Base-by-base conservation (phyloP, 495 filamentous ascomycete species). In the Hypoxylon intermedium region DNA sequence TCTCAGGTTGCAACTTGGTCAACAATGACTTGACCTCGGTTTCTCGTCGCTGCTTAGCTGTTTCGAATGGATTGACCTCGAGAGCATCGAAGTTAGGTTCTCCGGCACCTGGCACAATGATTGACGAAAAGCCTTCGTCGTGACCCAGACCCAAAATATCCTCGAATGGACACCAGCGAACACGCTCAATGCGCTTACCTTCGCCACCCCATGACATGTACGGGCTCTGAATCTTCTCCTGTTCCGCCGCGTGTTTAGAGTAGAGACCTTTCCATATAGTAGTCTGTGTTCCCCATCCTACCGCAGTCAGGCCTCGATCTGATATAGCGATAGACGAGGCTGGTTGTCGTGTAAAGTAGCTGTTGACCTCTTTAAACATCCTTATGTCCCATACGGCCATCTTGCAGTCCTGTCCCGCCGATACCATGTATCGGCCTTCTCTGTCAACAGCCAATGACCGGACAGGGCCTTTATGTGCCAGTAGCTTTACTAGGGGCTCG, bases 361-460 rank as follows among this genome's bases (percentile, higher is more conserved):
- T 89, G 72, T 96, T 90, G 12, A 98, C 89, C 68, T 96, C 89
- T 49, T 89, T 90, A 75, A 92, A 96, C 81, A 89, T 96, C 16
- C 94, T 88, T 62, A 98, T 88, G 72, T 98, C 94, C 91, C 95
- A 98, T 13, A 98, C 87, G 19, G 88, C 85, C 92, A 98, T 97
- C 68, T 87, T 90, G 52, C 84, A 79, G 72, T 98, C 94, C 64
- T 95, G 90, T 4, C 94, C 95, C 2, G 91, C 87, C 0, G 93
- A 89, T 11, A 95, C 90, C 93, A 98, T 98, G 76, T 98, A 98
- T 44, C 89, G 85, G 19, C 94, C 94, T 72, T 91, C 87, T 37
- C 93, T 83, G 68, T 98, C 93, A 23, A 98, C 82, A 11, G 91
- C 90, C 20, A 97, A 72, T 0, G 87, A 85, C 41, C 93, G 86